Evolutionary conservation across 2,329 filamentous ascomycete genomes (phyloP).

Genomic region (Drechslerella coelobrocha): DNA sequence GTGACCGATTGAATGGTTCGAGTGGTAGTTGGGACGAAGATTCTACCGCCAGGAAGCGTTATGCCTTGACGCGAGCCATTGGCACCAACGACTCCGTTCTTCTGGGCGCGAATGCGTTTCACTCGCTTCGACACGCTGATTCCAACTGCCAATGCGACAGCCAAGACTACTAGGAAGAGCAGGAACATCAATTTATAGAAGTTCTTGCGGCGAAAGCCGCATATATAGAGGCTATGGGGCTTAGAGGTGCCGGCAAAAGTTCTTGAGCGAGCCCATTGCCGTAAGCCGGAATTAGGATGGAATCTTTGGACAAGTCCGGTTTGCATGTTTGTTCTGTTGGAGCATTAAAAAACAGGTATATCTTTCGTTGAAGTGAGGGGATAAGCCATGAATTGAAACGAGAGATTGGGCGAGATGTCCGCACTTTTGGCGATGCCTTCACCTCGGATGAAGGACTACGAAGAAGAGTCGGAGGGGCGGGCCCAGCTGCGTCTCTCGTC

Average conservation of each 20-base stretch:
- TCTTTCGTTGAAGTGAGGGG: background rate
- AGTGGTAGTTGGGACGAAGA: conserved; percentile 38
- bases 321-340: conserved; percentile 9
- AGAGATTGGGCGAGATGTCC: background rate
- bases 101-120: conserved; percentile 38
- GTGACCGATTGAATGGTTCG: conserved; percentile 32
- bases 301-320: conserved; percentile 44
- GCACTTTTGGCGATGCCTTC: no score
- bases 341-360: background rate
- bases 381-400: conserved; percentile 2
- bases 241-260: conserved; percentile 55
- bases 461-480: no score
- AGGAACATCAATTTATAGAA: conserved; percentile 52
- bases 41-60: conserved; percentile 25
- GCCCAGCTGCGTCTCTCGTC: no score
- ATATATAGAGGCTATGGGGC: conserved; percentile 53
- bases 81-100: conserved; percentile 42
- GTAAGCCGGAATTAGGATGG: conserved; percentile 51
- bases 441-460: no score
- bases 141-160: conserved; percentile 44
- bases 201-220: conserved; percentile 53
- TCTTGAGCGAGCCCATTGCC: conserved; percentile 52
- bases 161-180: conserved; percentile 41
- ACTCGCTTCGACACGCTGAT: conserved; percentile 50
- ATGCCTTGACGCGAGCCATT: conserved; percentile 38